phyloP scores from a whole-genome alignment of 2,329 filamentous ascomycete genomes.

The Dactylonectria estremocensis region DNA sequence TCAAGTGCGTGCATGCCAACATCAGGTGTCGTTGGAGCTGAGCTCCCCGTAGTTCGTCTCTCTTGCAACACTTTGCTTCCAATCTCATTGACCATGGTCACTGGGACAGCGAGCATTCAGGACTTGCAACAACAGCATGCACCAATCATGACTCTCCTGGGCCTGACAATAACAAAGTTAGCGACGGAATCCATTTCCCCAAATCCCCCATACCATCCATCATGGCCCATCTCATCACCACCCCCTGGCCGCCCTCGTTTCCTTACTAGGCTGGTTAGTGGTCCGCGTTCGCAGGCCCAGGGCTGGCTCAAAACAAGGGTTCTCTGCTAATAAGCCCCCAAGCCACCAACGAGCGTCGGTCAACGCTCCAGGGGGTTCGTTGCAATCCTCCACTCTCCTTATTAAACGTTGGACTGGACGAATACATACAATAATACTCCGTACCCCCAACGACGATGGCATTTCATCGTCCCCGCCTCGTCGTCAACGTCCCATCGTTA shows the following conservation, averaged over 20 bases:
- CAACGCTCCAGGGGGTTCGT: constrained; percentile 2
- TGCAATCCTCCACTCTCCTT: constrained; percentile 17
- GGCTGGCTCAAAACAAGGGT: constrained; percentile 4
- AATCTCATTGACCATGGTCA: not conserved
- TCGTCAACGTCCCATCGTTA: not conserved
- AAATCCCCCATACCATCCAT: constrained; percentile 11
- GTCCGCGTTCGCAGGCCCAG: constrained; percentile 1
- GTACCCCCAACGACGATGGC: not conserved
- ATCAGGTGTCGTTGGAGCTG: not conserved
- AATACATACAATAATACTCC: no score
- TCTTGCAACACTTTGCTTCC: not conserved
- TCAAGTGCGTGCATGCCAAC: constrained; percentile 2
- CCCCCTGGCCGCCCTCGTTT: constrained; percentile 21
- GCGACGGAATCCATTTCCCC: not conserved
- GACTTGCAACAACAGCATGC: not conserved
- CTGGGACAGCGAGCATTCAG: not conserved
- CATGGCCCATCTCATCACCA: constrained; percentile 15
- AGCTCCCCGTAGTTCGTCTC: not conserved
- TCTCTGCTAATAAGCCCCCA: constrained; percentile 11
- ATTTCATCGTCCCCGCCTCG: not conserved
- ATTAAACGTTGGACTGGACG: not conserved
- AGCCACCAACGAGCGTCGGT: constrained; percentile 5
- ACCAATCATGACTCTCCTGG: not conserved
- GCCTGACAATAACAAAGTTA: not conserved
- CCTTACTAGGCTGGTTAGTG: constrained; percentile 13